Evolutionary conservation across 2,329 filamentous ascomycete genomes (phyloP), one percentile per base, ranked within the genome.

Genomic region (Alternaria rosae): DNA sequence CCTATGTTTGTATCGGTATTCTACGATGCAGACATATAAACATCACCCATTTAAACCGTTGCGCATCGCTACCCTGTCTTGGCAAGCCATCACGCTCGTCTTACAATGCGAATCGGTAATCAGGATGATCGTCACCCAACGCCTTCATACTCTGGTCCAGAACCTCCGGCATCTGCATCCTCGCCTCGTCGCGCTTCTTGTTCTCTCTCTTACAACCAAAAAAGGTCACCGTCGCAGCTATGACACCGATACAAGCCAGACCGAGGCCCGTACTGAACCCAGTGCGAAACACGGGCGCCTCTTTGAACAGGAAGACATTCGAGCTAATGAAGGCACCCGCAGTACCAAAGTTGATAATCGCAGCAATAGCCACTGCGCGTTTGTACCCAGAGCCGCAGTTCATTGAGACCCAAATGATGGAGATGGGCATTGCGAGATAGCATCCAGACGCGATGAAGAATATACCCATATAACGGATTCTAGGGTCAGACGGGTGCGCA

Each of bases 361-460:
- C 57, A 0, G 61, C 62, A 6, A 75, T 65, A 17, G 68, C 65
- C 7, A 71, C 68, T 1, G 68, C 61, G 8, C 69, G 70, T 44
- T 75, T 72, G 30, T 72, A 79, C 4, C 73, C 73, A 23, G 66
- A 70, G 1, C 67, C 69, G 67, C 65, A 71, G 78, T 82, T 88
- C 68, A 88, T 87, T 23, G 87, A 79, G 0, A 83, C 84, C 86
- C 86, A 88, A 9, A 83, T 83, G 32, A 88, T 72, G 71, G 85
- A 86, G 0, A 85, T 83, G 0, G 86, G 85, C 0, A 86, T 86
- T 9, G 84, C 84, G 1, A 85, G 84, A 72, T 87, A 88, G 1
- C 83, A 85, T 8, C 86, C 86, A 1, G 82, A 72, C 6, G 84
- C 82, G 28, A 85, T 83, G 58, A 87, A 84, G 70, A 84, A 87